phyloP scores from a whole-genome alignment of 495 filamentous ascomycete genomes.

The Penicillium soppii region DNA sequence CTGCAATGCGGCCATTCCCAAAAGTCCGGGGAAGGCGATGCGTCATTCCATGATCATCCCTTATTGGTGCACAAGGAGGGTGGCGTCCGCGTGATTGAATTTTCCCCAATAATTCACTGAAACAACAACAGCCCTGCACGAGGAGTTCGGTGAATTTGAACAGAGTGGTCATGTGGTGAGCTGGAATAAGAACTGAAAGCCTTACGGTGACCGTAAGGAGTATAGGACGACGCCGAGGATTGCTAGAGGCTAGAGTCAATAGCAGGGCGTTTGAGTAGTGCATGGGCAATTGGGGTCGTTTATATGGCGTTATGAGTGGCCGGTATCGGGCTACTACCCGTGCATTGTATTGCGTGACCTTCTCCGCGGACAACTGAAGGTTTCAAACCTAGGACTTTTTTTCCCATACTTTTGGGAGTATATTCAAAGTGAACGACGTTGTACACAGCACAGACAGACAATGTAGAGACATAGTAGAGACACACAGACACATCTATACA shows the following conservation, averaged over 20 bases:
- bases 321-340: slow-evolving; percentile 29
- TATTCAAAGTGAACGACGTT: too few relatives aligned
- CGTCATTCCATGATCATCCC: neutral
- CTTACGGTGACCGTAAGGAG: neutral
- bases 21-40: slow-evolving; percentile 5
- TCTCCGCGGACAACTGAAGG: slow-evolving; percentile 13
- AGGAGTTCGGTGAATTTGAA: too few relatives aligned
- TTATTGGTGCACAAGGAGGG: neutral
- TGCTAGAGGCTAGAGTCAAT: too few relatives aligned
- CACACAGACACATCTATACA: too few relatives aligned
- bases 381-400: too few relatives aligned
- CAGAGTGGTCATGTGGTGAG: slow-evolving; percentile 8
- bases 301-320: neutral
- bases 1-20: neutral
- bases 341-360: neutral
- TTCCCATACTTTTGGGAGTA: too few relatives aligned
- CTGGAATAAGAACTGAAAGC: neutral
- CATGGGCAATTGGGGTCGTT: too few relatives aligned
- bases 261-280: too few relatives aligned
- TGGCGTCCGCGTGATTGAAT: slow-evolving; percentile 1
- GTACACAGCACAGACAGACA: too few relatives aligned
- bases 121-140: too few relatives aligned
- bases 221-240: neutral
- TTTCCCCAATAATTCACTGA: slow-evolving; percentile 6
- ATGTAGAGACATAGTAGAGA: too few relatives aligned